Conservation (phyloP, 106 monocot species). For the Allium fistulosum region DNA sequence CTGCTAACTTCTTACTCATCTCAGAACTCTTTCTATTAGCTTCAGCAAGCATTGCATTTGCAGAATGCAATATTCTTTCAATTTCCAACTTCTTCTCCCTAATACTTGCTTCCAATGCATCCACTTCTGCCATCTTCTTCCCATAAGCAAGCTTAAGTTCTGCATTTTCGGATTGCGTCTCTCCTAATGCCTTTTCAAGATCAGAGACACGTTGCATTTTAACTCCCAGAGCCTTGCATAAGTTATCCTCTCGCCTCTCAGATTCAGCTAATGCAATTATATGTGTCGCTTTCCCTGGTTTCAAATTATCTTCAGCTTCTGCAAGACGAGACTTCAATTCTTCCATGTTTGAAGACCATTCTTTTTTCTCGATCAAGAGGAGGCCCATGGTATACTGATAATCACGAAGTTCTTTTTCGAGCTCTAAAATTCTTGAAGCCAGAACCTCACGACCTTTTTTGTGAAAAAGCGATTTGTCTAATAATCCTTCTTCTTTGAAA, state of each 20-base stretch:
- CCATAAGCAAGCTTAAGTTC: slow-evolving; percentile 69
- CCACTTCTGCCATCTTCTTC: slow-evolving; percentile 61
- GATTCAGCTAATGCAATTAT: slow-evolving; percentile 55
- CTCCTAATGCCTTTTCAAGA: slow-evolving; percentile 76
- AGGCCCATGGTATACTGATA: slow-evolving; percentile 95
- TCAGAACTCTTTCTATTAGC: slow-evolving; percentile 69
- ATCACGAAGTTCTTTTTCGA: slow-evolving; percentile 46
- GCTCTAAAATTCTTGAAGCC: slow-evolving; percentile 3
- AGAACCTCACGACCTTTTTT: slow-evolving; percentile 65
- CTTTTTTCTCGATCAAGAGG: slow-evolving; percentile 89
- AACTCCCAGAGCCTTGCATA: slow-evolving; percentile 59
- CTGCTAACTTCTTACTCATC: slow-evolving; percentile 61
- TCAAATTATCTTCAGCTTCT: slow-evolving; percentile 68
- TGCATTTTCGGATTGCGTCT: slow-evolving; percentile 54
- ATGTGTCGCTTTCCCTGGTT: slow-evolving; percentile 66
- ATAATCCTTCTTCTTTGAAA: slow-evolving; percentile 65
- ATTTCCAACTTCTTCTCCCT: slow-evolving; percentile 72
- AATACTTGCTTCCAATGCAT: slow-evolving; percentile 50
- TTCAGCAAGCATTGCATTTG: slow-evolving; percentile 82
- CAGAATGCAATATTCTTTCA: slow-evolving; percentile 51
- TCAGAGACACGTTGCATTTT: slow-evolving; percentile 81
- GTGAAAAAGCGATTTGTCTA: slow-evolving; percentile 51
- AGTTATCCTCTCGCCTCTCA: slow-evolving; percentile 71
- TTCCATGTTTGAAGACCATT: slow-evolving; percentile 56
- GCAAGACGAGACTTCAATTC: slow-evolving; percentile 30